Conservation (phyloP, 2,329 filamentous ascomycete species). For the Apiospora marii region DNA sequence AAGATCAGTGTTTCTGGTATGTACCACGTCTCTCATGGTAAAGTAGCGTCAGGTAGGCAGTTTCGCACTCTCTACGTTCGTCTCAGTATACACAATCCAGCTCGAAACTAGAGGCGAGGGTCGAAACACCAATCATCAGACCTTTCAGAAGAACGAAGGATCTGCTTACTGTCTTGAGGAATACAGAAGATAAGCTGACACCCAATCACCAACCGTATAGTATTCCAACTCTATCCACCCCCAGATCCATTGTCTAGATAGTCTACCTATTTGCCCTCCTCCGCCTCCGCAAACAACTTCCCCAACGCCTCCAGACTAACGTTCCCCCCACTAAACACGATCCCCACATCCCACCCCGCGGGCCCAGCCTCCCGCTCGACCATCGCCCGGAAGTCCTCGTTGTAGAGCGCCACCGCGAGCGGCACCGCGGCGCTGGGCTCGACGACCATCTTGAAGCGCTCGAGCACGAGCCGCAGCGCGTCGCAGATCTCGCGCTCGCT, state of each 20-base stretch:
- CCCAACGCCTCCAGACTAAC: slow-evolving; percentile 62
- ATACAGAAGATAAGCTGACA: neutral
- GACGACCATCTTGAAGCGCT: slow-evolving; percentile 89
- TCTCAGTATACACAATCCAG: too few species aligned
- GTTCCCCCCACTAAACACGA: slow-evolving; percentile 69
- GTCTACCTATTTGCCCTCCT: neutral
- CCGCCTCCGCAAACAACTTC: slow-evolving; percentile 52
- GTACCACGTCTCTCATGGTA: too few species aligned
- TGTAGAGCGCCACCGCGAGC: slow-evolving; percentile 81
- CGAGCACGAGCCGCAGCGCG: slow-evolving; percentile 80
- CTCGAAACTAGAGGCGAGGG: too few species aligned
- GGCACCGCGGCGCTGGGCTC: slow-evolving; percentile 90
- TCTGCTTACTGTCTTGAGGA: too few species aligned
- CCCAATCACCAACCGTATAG: neutral
- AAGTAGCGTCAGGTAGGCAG: too few species aligned
- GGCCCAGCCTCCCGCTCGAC: slow-evolving; percentile 76
- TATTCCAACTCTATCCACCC: neutral
- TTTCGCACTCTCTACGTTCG: too few species aligned
- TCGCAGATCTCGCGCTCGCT: slow-evolving; percentile 82
- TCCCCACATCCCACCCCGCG: slow-evolving; percentile 74
- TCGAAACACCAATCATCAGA: too few species aligned
- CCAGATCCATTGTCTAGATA: neutral
- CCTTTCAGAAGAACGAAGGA: too few species aligned
- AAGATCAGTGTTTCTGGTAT: too few species aligned
- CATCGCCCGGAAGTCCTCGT: slow-evolving; percentile 80